Base-by-base conservation (phyloP, 257 asterid genomes). In the Fraxinus quadrangulata region DNA sequence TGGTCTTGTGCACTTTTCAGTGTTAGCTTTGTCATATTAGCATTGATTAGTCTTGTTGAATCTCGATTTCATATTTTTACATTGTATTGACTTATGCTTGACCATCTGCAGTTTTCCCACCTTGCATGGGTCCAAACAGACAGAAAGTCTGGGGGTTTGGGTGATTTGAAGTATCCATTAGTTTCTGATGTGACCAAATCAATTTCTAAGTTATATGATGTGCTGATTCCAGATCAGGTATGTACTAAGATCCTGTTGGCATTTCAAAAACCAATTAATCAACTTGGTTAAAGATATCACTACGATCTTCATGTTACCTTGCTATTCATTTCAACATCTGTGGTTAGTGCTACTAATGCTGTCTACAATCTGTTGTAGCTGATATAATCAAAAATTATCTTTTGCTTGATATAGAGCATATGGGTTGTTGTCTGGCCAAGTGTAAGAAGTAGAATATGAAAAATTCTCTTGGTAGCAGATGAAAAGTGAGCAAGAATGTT, bases 121-220 rank as follows among this genome's bases (percentile, higher is more conserved):
- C 99, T 94, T 83, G 96, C 99, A 59, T 94, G 99, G 99, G 95
- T 94, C 77, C 99, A 94, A 89, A 94, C 99, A 6, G 99, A 94
- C 37, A 94, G 99, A 81, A 94, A 94, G 78, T 89, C 99, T 36
- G 99, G 99, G 49, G 99, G 99, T 24, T 83, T 94, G 82, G 99
- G 99, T 75, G 99, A 94, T 85, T 78, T 92, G 89, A 86, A 78
- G 0, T 94, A 94, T 87, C 99, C 99, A 37, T 85, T 96, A 45
- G 78, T 94, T 83, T 92, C 98, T 59, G 98, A 94, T 67, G 85
- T 94, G 67, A 94, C 98, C 81, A 92, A 92, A 86, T 92, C 98
- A 42, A 85, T 94, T 69, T 86, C 97, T 10, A 88, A 88, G 80
- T 83, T 92, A 21, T 94, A 85, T 47, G 81, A 84, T 72, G 97